Base-by-base conservation (phyloP, 768 basidiomycete genomes). In the Megacollybia marginata region DNA sequence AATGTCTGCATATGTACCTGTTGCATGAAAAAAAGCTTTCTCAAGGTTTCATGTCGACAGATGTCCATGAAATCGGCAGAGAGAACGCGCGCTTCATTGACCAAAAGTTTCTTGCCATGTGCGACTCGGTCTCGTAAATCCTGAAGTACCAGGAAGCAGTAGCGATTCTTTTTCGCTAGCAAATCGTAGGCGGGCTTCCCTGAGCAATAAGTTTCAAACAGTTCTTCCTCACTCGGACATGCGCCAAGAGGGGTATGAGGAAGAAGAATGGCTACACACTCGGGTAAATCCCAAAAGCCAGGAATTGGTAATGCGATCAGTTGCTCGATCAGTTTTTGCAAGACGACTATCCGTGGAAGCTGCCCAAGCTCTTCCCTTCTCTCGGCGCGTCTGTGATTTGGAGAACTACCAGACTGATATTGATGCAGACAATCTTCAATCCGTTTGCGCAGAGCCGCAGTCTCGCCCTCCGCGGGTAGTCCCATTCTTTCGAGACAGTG, bases 21-120 rank as follows among this genome's bases (percentile, higher is more conserved):
- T 56, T 75, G 74, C 70, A 77, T 75, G 54, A 73, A 76, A 54
- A 78, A 74, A 2, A 78, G 59, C 54, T 76, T 77, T n/a, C 75
- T 65, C 33, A 78, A 55, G 23, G 69, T 64, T 3, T 66, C 62
- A 42, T 73, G 61, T 20, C 61, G 40, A 54, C 75, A 77, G 15
- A 78, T 57, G 53, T 77, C 75, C 71, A 76, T 69, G 53, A 75
- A 75, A 31, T 66, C 61, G 0, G 69, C 62, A 1, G 68, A 63
- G 2, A 77, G 54, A 11, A 60, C 51, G 46, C 67, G 67, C 6
- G 71, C 74, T 23, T 69, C 62, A 53, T 77, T 76, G 35, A 78
- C 66, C 1, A 76, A 63, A 31, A 76, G 54, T 19, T 54, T 54
- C 16, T 57, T 62, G 28, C 46, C 44, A 9, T 53, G 47, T n/a